Percentiles rank a stretch among this genome's conserved stretches.
Conservation (phyloP, 148 eudicot species). For the Nyssa sinensis region DNA sequence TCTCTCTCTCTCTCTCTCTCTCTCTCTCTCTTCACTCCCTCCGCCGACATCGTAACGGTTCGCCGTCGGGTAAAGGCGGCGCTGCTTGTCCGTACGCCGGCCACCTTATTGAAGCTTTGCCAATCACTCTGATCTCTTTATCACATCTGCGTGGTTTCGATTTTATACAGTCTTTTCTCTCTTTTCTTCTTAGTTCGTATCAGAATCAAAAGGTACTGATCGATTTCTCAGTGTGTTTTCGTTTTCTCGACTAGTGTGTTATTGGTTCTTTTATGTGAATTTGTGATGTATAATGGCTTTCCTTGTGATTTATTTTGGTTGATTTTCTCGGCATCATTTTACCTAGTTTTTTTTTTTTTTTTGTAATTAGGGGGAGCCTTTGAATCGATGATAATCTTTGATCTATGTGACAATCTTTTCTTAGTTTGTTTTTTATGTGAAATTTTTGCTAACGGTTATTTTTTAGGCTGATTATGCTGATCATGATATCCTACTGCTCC, state of each 20-base stretch:
- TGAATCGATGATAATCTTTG: neutral
- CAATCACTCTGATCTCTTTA: neutral
- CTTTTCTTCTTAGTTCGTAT: neutral
- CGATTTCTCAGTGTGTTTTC: conserved; percentile 1
- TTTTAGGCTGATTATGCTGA: neutral
- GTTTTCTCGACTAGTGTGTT: neutral
- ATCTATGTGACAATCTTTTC: neutral
- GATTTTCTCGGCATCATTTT: neutral
- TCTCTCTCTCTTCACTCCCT: neutral
- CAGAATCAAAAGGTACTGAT: conserved; percentile 4
- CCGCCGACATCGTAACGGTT: conserved; percentile 59
- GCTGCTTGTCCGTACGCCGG: conserved; percentile 11
- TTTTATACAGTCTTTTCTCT: too few relatives aligned
- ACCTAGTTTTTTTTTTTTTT: conserved; percentile 12
- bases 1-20: neutral
- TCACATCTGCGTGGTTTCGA: neutral
- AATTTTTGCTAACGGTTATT: neutral
- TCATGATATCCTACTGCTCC: neutral
- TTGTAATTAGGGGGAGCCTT: neutral
- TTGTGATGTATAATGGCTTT: neutral
- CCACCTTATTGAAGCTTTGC: neutral
- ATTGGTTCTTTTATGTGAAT: neutral
- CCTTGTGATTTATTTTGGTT: neutral
- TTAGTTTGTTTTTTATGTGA: neutral
- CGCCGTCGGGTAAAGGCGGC: conserved; percentile 45